Base-by-base conservation (phyloP, 352 stramenopile species). In the Phytophthora vignae region DNA sequence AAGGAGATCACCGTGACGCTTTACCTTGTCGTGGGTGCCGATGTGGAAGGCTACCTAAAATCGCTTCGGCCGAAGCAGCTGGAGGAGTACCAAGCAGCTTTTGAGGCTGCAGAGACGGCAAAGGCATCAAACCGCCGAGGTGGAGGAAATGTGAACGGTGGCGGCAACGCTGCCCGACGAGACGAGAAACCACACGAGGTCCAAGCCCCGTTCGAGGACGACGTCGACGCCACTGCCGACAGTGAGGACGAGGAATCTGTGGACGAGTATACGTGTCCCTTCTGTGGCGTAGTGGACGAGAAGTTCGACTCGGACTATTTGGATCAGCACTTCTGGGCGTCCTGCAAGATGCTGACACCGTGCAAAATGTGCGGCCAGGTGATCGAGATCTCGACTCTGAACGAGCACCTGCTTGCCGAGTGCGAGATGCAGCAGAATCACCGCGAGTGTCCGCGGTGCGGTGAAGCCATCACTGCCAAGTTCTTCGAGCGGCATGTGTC, bases 281-380 rank as follows among this genome's bases (percentile, higher is more conserved):
- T 98, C 67, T 98, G 94, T 61, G 90, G 90, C 33, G 74, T 95
- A 38, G 82, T 94, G 49, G 90, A 98, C 69, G 81, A 92, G 15
- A 81, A 82, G 12, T 98, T 97, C 50, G 94, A 95, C 62, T 93
- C 94, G 15, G 91, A 98, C 46, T 83, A 80, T 4, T 71, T 98
- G 21, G 93, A 98, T 69, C 86, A 97, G 71, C 94, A 98, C 69
- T 98, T 98, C 66, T 98, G 92, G 91, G 87, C 92, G 29, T 83
- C 93, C 11, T 98, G 94, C 67, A 82, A 84, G 22, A 95, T 98
- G 90, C 81, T 98, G 10, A 97, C 92, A 31, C 90, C 88, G 44
- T 98, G 94, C 81, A 91, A 93, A 49, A 95, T 97, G 83, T 98
- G 94, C 64, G 90, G 90, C 12, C 94, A 98, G 76, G 90, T 98